Conservation (phyloP, 768 basidiomycete species). For the Hericium alpestre region DNA sequence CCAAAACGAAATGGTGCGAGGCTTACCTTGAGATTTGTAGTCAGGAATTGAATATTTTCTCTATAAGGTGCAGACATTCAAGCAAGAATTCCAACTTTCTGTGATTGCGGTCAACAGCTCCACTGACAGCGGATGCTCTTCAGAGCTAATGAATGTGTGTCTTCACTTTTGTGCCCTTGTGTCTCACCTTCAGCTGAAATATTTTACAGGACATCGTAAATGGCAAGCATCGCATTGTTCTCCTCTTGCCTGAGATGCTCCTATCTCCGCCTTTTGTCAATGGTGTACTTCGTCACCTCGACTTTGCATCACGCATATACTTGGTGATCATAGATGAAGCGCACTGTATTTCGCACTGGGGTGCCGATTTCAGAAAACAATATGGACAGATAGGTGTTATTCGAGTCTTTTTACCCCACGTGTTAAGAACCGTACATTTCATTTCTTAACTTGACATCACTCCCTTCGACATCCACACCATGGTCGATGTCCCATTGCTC, state of each 20-base stretch:
- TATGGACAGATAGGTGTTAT: slow-evolving; percentile 16
- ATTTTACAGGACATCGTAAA: slow-evolving; percentile 8
- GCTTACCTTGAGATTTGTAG: neutral
- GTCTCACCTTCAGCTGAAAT: too few relatives aligned
- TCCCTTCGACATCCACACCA: too few relatives aligned
- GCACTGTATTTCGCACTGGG: slow-evolving; percentile 24
- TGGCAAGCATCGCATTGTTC: slow-evolving; percentile 16
- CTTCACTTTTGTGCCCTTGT: neutral
- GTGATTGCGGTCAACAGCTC: slow-evolving; percentile 24
- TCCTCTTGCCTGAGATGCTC: slow-evolving; percentile 22
- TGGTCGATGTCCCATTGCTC: too few relatives aligned
- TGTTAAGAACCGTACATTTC: too few relatives aligned
- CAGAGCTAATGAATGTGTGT: slow-evolving; percentile 18
- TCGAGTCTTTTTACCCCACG: neutral
- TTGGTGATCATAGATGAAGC: slow-evolving; percentile 21
- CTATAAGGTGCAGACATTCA: slow-evolving; percentile 22
- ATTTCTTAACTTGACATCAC: too few relatives aligned
- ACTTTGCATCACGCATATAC: slow-evolving; percentile 13
- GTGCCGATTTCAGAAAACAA: slow-evolving; percentile 19
- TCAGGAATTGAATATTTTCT: neutral
- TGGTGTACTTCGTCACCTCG: slow-evolving; percentile 13
- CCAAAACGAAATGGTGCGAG: slow-evolving; percentile 27
- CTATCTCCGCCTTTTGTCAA: slow-evolving; percentile 17
- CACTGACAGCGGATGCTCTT: slow-evolving; percentile 19
- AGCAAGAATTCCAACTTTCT: slow-evolving; percentile 20